Evolutionary conservation across 768 basidiomycete genomes (phyloP).

Genomic region (Leccinum subtestaceum): DNA sequence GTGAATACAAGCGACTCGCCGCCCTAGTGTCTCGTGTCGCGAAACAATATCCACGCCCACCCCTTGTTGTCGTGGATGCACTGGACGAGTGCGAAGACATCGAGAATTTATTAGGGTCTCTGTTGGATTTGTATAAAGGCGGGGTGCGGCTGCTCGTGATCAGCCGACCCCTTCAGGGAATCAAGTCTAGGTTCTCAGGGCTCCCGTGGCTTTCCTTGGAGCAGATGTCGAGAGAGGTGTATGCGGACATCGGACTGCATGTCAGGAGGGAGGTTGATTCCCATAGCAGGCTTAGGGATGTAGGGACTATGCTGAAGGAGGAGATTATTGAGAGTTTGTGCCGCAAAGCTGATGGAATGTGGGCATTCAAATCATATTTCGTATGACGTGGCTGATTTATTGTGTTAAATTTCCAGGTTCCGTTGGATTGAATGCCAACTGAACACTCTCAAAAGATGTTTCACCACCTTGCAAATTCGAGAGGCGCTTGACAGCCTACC

Average conservation of each 20-base stretch:
- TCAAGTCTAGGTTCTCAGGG: slow-evolving; percentile 1
- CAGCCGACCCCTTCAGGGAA: slow-evolving; percentile 1
- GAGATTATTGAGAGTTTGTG: neutral
- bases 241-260: slow-evolving; percentile 11
- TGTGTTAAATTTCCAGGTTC: too few species aligned
- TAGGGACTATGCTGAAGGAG: neutral
- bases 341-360: slow-evolving; percentile 13
- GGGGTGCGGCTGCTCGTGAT: slow-evolving; percentile 7
- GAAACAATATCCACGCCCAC: neutral
- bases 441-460: too few species aligned
- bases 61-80: slow-evolving; percentile 11
- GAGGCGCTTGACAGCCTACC: too few species aligned
- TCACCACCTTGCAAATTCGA: too few species aligned
- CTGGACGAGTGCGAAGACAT: slow-evolving; percentile 18
- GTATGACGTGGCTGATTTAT: too few species aligned
- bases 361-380: neutral
- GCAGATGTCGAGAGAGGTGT: neutral
- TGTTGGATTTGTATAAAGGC: neutral
- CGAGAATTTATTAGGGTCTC: neutral
- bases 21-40: neutral
- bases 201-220: slow-evolving; percentile 9
- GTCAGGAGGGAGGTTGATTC: slow-evolving; percentile 8
- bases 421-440: too few species aligned
- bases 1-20: neutral
- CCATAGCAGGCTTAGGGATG: slow-evolving; percentile 2